phyloP scores from a whole-genome alignment of 2,329 filamentous ascomycete species.

The Stagonosporopsis cucurbitacearum region DNA sequence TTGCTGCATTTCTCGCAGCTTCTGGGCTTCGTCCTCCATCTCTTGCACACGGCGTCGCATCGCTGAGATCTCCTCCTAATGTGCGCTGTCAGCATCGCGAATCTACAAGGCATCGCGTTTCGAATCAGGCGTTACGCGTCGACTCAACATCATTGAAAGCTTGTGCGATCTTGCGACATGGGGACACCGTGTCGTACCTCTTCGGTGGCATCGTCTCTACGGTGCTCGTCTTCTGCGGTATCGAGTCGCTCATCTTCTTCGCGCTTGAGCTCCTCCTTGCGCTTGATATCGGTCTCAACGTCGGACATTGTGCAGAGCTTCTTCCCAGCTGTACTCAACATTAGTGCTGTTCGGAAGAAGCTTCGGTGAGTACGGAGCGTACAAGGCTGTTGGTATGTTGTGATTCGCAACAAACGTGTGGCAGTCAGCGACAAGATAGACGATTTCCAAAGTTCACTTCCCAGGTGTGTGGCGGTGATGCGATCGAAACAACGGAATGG shows the following conservation, averaged over 20 bases:
- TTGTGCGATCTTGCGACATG: neutral
- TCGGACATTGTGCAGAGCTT: slow-evolving; percentile 35
- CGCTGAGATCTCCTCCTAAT: slow-evolving; percentile 53
- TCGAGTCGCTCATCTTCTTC: slow-evolving; percentile 45
- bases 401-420: neutral
- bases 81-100: slow-evolving; percentile 12
- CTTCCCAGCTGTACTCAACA: neutral
- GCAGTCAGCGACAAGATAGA: neutral
- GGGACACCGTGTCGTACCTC: slow-evolving; percentile 38
- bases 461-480: neutral
- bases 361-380: neutral
- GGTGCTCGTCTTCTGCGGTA: slow-evolving; percentile 38
- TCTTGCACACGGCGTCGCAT: slow-evolving; percentile 62
- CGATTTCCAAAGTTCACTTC: neutral
- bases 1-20: slow-evolving; percentile 63
- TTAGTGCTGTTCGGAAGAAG: slow-evolving; percentile 13
- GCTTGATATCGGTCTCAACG: slow-evolving; percentile 37
- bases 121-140: neutral
- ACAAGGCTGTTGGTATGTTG: slow-evolving; percentile 10
- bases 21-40: slow-evolving; percentile 65
- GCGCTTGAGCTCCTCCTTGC: slow-evolving; percentile 41
- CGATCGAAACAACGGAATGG: slow-evolving; percentile 3
- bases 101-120: neutral
- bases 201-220: slow-evolving; percentile 40
- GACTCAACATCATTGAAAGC: neutral